Evolutionary conservation across 352 stramenopile species (phyloP).

Genomic region (Phytophthora multivora): DNA sequence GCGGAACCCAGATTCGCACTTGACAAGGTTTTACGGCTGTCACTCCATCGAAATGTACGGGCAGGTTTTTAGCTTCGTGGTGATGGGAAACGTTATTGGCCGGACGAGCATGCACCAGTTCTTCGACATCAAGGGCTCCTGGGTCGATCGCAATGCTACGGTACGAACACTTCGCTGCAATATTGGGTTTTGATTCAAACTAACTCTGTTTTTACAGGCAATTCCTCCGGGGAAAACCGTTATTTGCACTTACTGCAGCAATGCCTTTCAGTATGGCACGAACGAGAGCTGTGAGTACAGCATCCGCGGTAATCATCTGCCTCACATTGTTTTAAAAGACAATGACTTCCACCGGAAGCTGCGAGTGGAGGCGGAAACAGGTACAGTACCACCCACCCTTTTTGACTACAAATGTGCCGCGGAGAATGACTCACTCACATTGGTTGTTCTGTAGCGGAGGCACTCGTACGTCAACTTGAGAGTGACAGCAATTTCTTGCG

Average conservation of each 20-base stretch:
- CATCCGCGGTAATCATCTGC: conserved; percentile 76
- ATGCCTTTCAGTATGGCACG: conserved; percentile 78
- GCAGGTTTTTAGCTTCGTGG: conserved; percentile 88
- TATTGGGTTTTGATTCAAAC: conserved; percentile 2
- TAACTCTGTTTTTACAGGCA: conserved; percentile 32
- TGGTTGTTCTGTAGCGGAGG: conserved; percentile 38
- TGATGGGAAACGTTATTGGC: conserved; percentile 91
- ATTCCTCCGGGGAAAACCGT: conserved; percentile 83
- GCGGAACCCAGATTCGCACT: conserved; percentile 70
- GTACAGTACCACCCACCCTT: conserved; percentile 17
- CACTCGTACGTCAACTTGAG: conserved; percentile 69
- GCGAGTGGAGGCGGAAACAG: conserved; percentile 63
- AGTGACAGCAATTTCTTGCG: conserved; percentile 77
- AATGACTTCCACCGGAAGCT: conserved; percentile 89
- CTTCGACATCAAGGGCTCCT: conserved; percentile 92
- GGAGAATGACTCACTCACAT: conserved; percentile 8
- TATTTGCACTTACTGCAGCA: conserved; percentile 87
- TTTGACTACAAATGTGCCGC: not conserved
- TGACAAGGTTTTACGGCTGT: conserved; percentile 91
- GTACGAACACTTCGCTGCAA: conserved; percentile 26
- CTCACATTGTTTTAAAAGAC: conserved; percentile 85
- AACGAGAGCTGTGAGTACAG: conserved; percentile 76
- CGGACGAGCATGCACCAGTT: conserved; percentile 87
- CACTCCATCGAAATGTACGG: conserved; percentile 92
- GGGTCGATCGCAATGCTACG: conserved; percentile 85